Base-by-base conservation (phyloP, 2,329 filamentous ascomycete genomes). In the Apiospora pterosperma region DNA sequence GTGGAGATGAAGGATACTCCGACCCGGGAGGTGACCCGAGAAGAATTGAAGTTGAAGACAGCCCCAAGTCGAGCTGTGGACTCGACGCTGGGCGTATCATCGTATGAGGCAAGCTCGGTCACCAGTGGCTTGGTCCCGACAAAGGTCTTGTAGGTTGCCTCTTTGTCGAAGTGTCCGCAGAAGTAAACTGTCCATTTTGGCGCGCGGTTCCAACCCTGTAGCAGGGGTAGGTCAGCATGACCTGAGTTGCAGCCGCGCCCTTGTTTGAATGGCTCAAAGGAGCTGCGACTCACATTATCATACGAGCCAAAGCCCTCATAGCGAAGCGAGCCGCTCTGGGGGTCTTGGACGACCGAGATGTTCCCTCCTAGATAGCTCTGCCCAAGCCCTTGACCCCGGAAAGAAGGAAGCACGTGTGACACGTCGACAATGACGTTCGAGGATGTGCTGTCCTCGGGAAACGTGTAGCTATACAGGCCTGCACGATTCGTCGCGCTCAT, bases 1-100 rank as follows among this genome's bases (percentile, higher is more conserved):
- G 81, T 73, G 0, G 88, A 91, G n/a, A 91, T 84, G 76, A 89
- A 91, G 0, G 88, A 91, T 12, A 91, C 85, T 1, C 89, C 89
- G 0, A 91, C 87, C 2, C 86, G 80, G 1, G 88, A 90, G 1
- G 77, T 80, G 1, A 90, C 77, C 2, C 75, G 68, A 2, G 75
- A 72, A 0, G 77, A 71, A 10, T 77, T 66, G 66, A 90, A 90
- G 0, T 82, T 80, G 72, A 88, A 89, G 0, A 89, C 76, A 2
- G 80, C 82, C 0, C 82, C 80, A 3, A 86, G 75, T 1, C 80
- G 76, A 7, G 80, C 78, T 0, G 25, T 58, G 10, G 64, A 66
- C 16, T 62, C 44, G 12, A 66, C 44, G 11, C 38, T 66, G 39
- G 36, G 59, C 5, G 64, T 61, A 5, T 58, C 41, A 6, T 74